Conservation (phyloP, 179 eudicot genomes). For the Camellia oleifera region DNA sequence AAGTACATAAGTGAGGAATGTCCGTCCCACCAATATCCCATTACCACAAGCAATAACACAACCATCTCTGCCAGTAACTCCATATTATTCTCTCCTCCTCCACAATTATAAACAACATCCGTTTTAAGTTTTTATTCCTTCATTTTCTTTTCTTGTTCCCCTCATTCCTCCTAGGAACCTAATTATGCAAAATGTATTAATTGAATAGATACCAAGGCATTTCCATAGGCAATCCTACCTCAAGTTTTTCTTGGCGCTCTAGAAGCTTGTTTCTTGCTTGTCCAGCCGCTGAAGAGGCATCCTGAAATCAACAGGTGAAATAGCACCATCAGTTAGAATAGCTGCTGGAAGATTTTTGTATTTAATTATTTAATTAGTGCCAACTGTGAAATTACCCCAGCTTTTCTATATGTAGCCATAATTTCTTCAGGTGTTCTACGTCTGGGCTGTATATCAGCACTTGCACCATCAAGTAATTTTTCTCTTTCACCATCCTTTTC, state of each 20-base stretch:
- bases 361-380: not conserved
- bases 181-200: not conserved
- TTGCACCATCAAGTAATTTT: conserved; percentile 47
- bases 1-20: too few species aligned
- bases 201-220: not conserved
- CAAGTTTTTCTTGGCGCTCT: conserved; percentile 81
- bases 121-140: not conserved
- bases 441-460: conserved; percentile 53
- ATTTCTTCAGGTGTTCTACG: conserved; percentile 71
- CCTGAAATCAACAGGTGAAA: conserved; percentile 37
- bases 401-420: conserved; percentile 65
- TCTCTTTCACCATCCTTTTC: conserved; percentile 49
- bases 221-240: conserved; percentile 39
- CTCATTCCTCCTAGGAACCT: not conserved
- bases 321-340: conserved; percentile 4
- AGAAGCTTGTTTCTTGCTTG: conserved; percentile 79
- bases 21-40: not conserved
- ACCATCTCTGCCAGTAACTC: not conserved
- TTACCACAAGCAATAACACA: not conserved
- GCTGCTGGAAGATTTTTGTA: not conserved
- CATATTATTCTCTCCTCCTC: not conserved
- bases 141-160: not conserved
- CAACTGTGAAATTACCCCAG: conserved; percentile 39
- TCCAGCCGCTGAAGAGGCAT: conserved; percentile 74
- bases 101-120: not conserved